Percentiles rank a stretch among this genome's conserved stretches.
These are phyloP conservation scores for Phytophthora meadii DNA, from an alignment of 352 stramenopile genomes.

Conservation along the genomic window DNA sequence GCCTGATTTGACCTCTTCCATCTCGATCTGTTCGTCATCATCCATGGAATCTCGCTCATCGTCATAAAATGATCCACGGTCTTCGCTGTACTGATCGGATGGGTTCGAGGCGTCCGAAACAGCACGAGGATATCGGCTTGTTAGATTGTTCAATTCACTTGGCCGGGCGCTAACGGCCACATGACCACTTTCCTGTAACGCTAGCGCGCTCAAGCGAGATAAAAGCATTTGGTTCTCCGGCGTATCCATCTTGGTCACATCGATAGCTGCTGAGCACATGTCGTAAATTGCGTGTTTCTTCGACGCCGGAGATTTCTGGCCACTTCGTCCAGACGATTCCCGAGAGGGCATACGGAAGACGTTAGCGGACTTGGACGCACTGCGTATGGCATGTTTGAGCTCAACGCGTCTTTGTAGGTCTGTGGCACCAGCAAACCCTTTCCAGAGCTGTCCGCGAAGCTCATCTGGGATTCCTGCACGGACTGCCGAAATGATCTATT, in stretches of 20 bases:
- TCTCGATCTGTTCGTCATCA: constrained; percentile 41
- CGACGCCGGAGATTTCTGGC: constrained; percentile 14
- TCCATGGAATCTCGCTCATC: constrained; percentile 41
- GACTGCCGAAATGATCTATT: constrained; percentile 76
- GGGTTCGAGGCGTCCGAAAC: constrained; percentile 53
- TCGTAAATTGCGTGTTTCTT: constrained; percentile 58
- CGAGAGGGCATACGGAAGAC: constrained; percentile 36
- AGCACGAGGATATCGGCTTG: constrained; percentile 30
- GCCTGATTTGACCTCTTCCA: constrained; percentile 26
- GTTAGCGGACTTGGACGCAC: constrained; percentile 52
- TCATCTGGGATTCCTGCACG: constrained; percentile 82
- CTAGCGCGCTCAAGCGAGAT: constrained; percentile 58
- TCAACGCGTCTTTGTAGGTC: constrained; percentile 69
- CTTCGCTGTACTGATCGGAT: constrained; percentile 52
- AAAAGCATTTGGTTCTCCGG: constrained; percentile 76
- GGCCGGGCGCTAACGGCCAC: constrained; percentile 27
- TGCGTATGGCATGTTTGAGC: constrained; percentile 61
- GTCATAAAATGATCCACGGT: constrained; percentile 46
- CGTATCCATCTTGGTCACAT: constrained; percentile 43
- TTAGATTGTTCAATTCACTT: constrained; percentile 40
- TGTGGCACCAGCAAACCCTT: constrained; percentile 69
- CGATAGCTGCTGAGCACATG: constrained; percentile 52
- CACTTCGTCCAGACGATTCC: constrained; percentile 22
- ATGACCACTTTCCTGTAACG: constrained; percentile 52
- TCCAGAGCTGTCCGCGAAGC: constrained; percentile 76